These are phyloP conservation scores for Gyromitra esculenta DNA, from an alignment of 2,329 filamentous ascomycete genomes.

Conservation along the genomic window DNA sequence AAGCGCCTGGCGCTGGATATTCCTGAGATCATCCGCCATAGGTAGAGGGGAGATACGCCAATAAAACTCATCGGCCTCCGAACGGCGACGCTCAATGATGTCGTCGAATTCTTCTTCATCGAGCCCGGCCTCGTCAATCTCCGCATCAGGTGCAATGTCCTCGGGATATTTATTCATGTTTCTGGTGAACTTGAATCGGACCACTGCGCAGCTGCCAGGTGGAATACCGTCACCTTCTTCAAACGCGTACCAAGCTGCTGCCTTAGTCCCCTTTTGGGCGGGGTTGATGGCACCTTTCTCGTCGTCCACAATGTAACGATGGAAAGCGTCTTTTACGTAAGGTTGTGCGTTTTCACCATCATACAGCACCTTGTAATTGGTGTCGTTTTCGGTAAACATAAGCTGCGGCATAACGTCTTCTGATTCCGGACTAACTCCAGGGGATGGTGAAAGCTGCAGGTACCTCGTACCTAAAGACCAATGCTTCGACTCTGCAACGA, in stretches of 20 bases:
- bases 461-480: slow-evolving; percentile 82
- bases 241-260: slow-evolving; percentile 89
- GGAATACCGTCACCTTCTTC: slow-evolving; percentile 87
- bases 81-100: slow-evolving; percentile 81
- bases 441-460: slow-evolving; percentile 86
- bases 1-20: slow-evolving; percentile 93
- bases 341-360: slow-evolving; percentile 78
- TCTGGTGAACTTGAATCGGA: slow-evolving; percentile 86
- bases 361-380: slow-evolving; percentile 82
- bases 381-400: slow-evolving; percentile 95
- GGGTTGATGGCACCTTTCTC: slow-evolving; percentile 86
- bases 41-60: slow-evolving; percentile 90
- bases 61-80: slow-evolving; percentile 97
- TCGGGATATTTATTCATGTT: slow-evolving; percentile 60
- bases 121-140: slow-evolving; percentile 70
- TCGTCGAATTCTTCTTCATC: slow-evolving; percentile 95
- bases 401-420: slow-evolving; percentile 85
- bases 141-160: slow-evolving; percentile 61
- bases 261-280: slow-evolving; percentile 81
- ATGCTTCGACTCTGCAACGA: slow-evolving; percentile 80
- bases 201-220: slow-evolving; percentile 92
- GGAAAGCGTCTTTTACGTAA: slow-evolving; percentile 96
- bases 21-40: slow-evolving; percentile 91
- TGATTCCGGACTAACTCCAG: slow-evolving; percentile 79
- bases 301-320: slow-evolving; percentile 82